Evolutionary conservation across 208 protist genomes (phyloP), one percentile per base, ranked within the genome.

Genomic region (Acanthamoeba triangularis): DNA sequence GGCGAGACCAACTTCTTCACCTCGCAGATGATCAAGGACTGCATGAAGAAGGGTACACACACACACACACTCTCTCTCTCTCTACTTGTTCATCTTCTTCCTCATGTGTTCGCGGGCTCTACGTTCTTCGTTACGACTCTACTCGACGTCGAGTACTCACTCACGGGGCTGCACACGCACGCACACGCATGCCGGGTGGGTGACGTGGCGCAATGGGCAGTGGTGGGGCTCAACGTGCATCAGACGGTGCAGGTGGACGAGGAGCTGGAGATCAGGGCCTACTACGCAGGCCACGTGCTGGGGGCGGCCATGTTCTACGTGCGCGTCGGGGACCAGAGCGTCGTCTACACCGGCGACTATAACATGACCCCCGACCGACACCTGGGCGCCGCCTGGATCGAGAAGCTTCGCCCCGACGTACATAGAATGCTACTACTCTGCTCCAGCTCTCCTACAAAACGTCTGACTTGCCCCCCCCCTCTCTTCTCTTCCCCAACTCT

Each of bases 291-390:
- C n/a, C 98, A 99, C 94, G 98, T 98, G 25, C 76, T 99, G 13
- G 98, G 98, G 6, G 98, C 98, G 13, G 97, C 98, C 18, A 98
- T 99, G 98, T 99, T 99, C 90, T 97, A 98, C 93, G 97, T 98
- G 3, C 95, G 96, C 23, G 97, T 98, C 35, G 97, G 98, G 14
- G 41, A 97, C 44, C 87, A 97, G 35, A 97, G 94, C 25, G 97
- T 98, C 30, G 94, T 99, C 1, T 99, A 99, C 97, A 99, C 98
- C 2, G 99, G 99, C 37, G 99, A 99, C 96, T 99, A 99, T 95
- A 99, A 99, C 96, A 99, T 98, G 96, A 99, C 98, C 18, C 96
- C 99, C 13, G 99, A 99, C 95, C 96, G 98, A 63, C 98, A 99
- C 96, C 96, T 99, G 18, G 98, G 98, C n/a, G 54, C 92, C 84